phyloP scores from a whole-genome alignment of 805 yeast species.

The Aciculoconidium aculeatum region DNA sequence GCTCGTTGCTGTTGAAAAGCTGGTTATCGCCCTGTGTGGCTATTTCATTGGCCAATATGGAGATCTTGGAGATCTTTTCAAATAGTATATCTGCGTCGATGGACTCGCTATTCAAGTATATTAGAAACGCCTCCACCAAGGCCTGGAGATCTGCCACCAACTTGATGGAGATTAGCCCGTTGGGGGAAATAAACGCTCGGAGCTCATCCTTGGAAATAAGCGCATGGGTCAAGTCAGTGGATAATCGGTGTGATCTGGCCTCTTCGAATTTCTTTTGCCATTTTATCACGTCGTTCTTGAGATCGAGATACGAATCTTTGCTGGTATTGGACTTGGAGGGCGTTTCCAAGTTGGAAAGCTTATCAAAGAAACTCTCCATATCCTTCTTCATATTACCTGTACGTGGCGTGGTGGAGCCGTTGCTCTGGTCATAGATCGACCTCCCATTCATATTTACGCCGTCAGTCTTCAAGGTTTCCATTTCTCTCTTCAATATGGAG shows the following conservation, averaged over 20 bases:
- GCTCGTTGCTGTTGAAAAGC: constrained; percentile 25
- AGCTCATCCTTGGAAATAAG: constrained; percentile 19
- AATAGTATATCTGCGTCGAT: constrained; percentile 39
- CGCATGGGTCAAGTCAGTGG: constrained; percentile 15
- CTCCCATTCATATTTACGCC: too few species aligned
- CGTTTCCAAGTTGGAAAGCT: constrained; percentile 20
- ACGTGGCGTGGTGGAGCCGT: too few species aligned
- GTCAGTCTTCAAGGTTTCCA: background rate
- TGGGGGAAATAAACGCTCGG: constrained; percentile 21
- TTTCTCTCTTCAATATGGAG: constrained; percentile 2
- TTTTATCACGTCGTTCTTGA: constrained; percentile 29
- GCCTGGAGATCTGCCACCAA: constrained; percentile 43
- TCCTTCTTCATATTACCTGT: constrained; percentile 14
- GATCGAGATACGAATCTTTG: constrained; percentile 6
- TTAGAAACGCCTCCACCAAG: constrained; percentile 41
- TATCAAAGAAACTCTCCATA: constrained; percentile 21
- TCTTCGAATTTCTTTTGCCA: constrained; percentile 52
- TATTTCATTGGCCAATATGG: constrained; percentile 39
- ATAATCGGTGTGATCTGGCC: constrained; percentile 30
- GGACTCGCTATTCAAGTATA: constrained; percentile 21
- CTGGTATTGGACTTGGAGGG: constrained; percentile 6
- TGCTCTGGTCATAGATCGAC: too few species aligned
- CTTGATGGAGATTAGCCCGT: constrained; percentile 44
- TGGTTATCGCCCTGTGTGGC: constrained; percentile 27
- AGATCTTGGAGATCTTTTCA: constrained; percentile 45